Conservation (phyloP, 225 moss, liverwort and hornwort genomes). For the Climacium dendroides region DNA sequence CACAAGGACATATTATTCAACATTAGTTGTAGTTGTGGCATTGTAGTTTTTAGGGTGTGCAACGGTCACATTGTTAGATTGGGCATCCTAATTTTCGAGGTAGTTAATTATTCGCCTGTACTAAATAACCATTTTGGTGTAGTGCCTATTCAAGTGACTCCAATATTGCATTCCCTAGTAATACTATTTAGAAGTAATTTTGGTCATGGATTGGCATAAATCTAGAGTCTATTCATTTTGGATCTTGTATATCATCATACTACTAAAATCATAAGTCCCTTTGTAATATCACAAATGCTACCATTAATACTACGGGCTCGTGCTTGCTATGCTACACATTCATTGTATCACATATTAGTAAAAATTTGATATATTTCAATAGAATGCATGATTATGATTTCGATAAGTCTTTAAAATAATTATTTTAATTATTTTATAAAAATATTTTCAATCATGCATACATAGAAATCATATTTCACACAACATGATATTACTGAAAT, state of each 20-base stretch:
- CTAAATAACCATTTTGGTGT: not conserved
- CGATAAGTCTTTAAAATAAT: too few species aligned
- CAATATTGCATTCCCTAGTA: not conserved
- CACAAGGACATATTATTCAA: not conserved
- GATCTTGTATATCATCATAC: fast-evolving
- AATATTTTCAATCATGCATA: too few species aligned
- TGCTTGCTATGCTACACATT: too few species aligned
- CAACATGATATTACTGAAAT: too few species aligned
- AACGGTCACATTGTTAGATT: not conserved
- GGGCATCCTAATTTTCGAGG: not conserved
- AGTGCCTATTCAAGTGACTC: not conserved
- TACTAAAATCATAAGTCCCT: too few species aligned
- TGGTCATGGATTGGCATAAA: not conserved
- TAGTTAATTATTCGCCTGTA: fast-evolving
- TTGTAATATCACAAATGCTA: too few species aligned
- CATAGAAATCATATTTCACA: too few species aligned
- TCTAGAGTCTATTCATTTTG: not conserved
- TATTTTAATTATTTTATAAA: too few species aligned
- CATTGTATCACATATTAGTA: too few species aligned
- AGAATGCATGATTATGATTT: too few species aligned
- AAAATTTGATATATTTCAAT: too few species aligned
- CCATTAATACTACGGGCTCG: too few species aligned
- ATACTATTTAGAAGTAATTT: not conserved
- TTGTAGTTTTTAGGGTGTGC: not conserved
- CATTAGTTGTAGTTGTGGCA: fast-evolving